Percentiles rank a stretch among this genome's conserved stretches.
Evolutionary conservation across 148 eudicot genomes (phyloP).

Genomic region (Nepenthes mirabilis): DNA sequence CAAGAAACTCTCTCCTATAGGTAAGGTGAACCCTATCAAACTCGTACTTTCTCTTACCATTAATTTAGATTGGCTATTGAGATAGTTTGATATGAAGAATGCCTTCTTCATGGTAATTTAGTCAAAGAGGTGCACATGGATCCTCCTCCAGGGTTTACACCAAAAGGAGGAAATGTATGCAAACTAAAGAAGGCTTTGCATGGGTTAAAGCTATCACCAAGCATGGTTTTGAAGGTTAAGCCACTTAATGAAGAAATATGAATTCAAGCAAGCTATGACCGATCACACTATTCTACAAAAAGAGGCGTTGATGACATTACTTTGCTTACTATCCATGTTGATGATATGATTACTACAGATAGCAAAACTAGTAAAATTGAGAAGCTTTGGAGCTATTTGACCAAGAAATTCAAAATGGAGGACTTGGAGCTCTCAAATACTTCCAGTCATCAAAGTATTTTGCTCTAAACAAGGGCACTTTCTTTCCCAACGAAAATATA

Average conservation of each 20-base stretch:
- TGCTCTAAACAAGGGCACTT: background rate
- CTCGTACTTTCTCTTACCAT: background rate
- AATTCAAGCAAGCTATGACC: background rate
- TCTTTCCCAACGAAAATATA: background rate
- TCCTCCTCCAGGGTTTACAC: background rate
- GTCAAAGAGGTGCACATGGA: background rate
- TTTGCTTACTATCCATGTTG: background rate
- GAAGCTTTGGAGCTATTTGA: background rate
- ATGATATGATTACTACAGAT: background rate
- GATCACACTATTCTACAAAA: background rate
- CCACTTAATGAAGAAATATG: background rate
- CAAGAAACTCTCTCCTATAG: background rate
- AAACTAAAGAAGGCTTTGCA: background rate
- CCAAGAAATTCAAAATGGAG: background rate
- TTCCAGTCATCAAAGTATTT: background rate
- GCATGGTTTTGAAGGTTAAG: background rate
- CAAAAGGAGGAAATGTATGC: background rate
- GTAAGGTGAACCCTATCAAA: background rate
- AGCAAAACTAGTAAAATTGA: background rate
- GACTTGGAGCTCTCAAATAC: background rate
- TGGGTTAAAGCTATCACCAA: background rate
- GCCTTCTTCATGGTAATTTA: background rate
- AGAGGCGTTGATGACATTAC: background rate
- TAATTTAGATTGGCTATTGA: background rate
- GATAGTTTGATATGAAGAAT: constrained; percentile 1